A percentile compares a stretch with the other conserved stretches of the same genome.
Conservation (phyloP, 768 basidiomycete genomes). For the Psilocybe azurescens region DNA sequence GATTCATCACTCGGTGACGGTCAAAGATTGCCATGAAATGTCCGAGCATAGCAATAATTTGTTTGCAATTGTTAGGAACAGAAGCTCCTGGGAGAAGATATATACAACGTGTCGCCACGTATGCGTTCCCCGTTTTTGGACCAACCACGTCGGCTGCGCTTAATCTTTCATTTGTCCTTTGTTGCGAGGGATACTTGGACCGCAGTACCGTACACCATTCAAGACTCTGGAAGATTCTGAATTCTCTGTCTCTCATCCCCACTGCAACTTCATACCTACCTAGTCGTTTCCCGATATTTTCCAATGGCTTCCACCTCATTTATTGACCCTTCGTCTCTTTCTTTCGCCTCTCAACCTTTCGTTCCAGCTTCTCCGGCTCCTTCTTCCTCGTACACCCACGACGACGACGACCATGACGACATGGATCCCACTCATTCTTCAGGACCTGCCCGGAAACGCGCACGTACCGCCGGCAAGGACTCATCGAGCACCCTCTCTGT, state of each 20-base stretch:
- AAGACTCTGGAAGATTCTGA: not conserved
- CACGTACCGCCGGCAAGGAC: conserved; percentile 48
- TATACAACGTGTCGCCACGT: conserved; percentile 21
- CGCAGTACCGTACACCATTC: conserved; percentile 10
- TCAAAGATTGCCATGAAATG: conserved; percentile 1
- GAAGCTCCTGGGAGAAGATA: conserved; percentile 13
- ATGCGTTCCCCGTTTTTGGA: conserved; percentile 16
- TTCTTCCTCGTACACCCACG: conserved; percentile 20
- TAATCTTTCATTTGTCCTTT: conserved; percentile 15
- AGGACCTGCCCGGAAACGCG: conserved; percentile 75
- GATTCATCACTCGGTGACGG: not conserved
- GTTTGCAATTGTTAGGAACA: conserved; percentile 15
- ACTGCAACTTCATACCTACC: not conserved
- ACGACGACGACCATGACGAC: conserved; percentile 24
- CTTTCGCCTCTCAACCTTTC: conserved; percentile 10
- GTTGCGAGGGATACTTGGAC: conserved; percentile 13
- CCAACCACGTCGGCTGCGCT: conserved; percentile 23
- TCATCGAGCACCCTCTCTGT: conserved; percentile 35
- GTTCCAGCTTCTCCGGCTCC: conserved; percentile 17
- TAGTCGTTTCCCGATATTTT: not conserved
- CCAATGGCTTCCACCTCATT: conserved; percentile 11
- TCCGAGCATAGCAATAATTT: not conserved
- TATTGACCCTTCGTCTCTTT: conserved; percentile 16
- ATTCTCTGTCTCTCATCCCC: conserved; percentile 2
- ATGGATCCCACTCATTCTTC: conserved; percentile 25